These are phyloP conservation scores for Oryza longistaminata DNA, from an alignment of 176 grass and related monocot genomes.

Conservation along the genomic window DNA sequence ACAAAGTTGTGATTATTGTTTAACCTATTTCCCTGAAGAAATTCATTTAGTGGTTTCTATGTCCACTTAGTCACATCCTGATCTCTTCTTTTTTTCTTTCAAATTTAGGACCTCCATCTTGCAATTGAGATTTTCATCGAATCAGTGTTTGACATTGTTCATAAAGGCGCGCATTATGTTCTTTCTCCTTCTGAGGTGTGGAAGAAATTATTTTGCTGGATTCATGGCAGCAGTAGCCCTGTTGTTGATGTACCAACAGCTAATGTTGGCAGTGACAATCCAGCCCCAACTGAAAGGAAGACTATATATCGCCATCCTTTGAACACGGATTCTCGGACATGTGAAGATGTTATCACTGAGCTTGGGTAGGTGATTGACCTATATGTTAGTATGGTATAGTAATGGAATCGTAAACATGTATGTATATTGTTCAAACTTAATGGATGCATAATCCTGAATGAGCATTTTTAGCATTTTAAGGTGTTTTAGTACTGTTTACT, in stretches of 20 bases:
- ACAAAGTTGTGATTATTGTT: neutral
- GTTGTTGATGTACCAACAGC: conserved; percentile 58
- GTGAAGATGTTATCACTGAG: conserved; percentile 93
- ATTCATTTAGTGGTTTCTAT: conserved; percentile 12
- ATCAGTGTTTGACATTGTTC: conserved; percentile 80
- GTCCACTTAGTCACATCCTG: conserved; percentile 1
- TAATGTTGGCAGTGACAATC: conserved; percentile 71
- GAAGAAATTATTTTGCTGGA: conserved; percentile 67
- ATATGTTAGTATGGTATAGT: conserved; percentile 11
- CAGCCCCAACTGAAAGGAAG: conserved; percentile 64
- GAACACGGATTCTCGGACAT: conserved; percentile 93
- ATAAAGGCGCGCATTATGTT: conserved; percentile 84
- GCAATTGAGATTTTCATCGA: conserved; percentile 97
- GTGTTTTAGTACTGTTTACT: neutral
- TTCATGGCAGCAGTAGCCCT: conserved; percentile 49
- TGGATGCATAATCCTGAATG: conserved; percentile 6
- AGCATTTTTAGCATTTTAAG: conserved; percentile 3
- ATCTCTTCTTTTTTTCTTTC: neutral
- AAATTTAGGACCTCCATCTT: conserved; percentile 78
- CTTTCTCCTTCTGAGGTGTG: conserved; percentile 82
- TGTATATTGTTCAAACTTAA: neutral
- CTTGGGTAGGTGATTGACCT: conserved; percentile 67
- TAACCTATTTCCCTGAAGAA: conserved; percentile 1
- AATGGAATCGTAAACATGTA: conserved; percentile 9
- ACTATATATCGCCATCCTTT: conserved; percentile 68